These are phyloP conservation scores for Picea sitchensis DNA, from an alignment of 75 land plant genomes.

Conservation along the genomic window DNA sequence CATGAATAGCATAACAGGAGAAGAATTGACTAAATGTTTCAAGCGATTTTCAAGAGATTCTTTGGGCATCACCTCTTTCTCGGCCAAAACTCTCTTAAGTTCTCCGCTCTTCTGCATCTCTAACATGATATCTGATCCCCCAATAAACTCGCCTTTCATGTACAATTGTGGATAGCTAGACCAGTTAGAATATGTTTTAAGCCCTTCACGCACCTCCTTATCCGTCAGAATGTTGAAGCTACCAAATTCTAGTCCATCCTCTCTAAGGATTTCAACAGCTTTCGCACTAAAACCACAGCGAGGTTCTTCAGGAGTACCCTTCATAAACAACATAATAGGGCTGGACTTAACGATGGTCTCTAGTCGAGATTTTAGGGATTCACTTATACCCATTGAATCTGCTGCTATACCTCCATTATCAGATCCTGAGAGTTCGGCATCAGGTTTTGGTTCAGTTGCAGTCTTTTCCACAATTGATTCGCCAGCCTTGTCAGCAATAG, in stretches of 20 bases:
- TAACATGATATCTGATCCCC: slow-evolving; percentile 82
- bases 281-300: slow-evolving; percentile 81
- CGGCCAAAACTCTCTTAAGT: slow-evolving; percentile 49
- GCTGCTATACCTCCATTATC: slow-evolving; percentile 18
- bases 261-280: slow-evolving; percentile 60
- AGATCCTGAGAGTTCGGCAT: neutral
- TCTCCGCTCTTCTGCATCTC: slow-evolving; percentile 88
- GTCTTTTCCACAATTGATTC: neutral
- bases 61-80: slow-evolving; percentile 49
- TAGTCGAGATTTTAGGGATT: slow-evolving; percentile 31
- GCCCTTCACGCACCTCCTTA: slow-evolving; percentile 74
- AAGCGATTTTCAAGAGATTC: slow-evolving; percentile 60
- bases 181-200: slow-evolving; percentile 87
- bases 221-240: slow-evolving; percentile 76
- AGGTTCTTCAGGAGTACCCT: slow-evolving; percentile 73
- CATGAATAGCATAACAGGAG: slow-evolving; percentile 75
- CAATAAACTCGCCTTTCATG: slow-evolving; percentile 73
- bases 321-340: slow-evolving; percentile 82
- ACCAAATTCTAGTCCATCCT: slow-evolving; percentile 52
- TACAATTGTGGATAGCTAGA: slow-evolving; percentile 87
- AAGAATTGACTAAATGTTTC: slow-evolving; percentile 49
- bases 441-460: neutral
- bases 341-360: slow-evolving; percentile 50
- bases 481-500: neutral
- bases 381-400: slow-evolving; percentile 34